Conservation (phyloP, 495 filamentous ascomycete genomes). For the Penicillium simplicissimum region DNA sequence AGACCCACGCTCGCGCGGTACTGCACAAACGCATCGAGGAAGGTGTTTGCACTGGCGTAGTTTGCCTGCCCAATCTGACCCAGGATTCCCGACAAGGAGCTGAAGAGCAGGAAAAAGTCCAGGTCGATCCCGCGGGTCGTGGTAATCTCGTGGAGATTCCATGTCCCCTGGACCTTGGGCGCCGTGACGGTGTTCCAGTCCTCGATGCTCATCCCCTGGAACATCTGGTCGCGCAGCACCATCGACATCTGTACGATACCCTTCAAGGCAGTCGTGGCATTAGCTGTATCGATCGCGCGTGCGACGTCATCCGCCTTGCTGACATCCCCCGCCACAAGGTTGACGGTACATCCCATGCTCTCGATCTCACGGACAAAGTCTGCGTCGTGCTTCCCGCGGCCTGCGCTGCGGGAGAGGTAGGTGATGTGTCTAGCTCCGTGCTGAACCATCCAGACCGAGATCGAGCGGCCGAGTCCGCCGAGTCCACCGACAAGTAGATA, state of each 20-base stretch:
- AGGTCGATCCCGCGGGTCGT: constrained; percentile 11
- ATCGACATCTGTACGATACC: background rate
- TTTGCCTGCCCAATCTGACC: constrained; percentile 35
- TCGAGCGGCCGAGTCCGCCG: constrained; percentile 57
- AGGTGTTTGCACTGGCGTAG: constrained; percentile 35
- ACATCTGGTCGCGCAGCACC: background rate
- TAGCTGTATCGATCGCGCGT: too few relatives aligned
- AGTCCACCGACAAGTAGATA: too few relatives aligned
- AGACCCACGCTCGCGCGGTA: background rate
- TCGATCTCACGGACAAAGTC: background rate
- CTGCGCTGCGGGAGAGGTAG: constrained; percentile 41
- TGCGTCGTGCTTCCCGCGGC: constrained; percentile 19
- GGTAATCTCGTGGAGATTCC: constrained; percentile 1
- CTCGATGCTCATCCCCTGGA: background rate
- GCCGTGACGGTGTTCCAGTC: background rate
- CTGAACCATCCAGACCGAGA: constrained; percentile 57
- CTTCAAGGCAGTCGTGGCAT: background rate
- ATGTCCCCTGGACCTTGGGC: constrained; percentile 7
- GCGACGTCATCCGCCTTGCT: background rate
- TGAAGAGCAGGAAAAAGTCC: constrained; percentile 50
- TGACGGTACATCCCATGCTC: constrained; percentile 1
- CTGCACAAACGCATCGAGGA: constrained; percentile 30
- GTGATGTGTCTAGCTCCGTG: constrained; percentile 56
- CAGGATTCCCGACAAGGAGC: constrained; percentile 31
- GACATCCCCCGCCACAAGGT: background rate